phyloP scores from a whole-genome alignment of 2,329 filamentous ascomycete genomes.

The Zymoseptoria crescenta region DNA sequence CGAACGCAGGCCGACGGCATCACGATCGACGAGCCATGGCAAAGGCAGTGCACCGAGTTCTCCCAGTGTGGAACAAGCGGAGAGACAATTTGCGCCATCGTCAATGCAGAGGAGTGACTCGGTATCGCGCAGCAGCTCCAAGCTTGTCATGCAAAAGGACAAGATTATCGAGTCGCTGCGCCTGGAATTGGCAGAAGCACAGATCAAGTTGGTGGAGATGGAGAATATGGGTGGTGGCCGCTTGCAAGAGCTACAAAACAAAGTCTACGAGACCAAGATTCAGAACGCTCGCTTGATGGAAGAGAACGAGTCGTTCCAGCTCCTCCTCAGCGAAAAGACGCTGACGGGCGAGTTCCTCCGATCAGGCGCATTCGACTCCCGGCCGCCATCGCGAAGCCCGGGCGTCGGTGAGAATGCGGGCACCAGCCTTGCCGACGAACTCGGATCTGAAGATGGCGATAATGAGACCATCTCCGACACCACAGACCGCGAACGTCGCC shows the following conservation, averaged over 20 bases:
- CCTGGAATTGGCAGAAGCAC: slow-evolving; percentile 85
- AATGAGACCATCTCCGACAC: slow-evolving; percentile 46
- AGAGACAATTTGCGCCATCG: slow-evolving; percentile 65
- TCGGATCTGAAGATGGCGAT: slow-evolving; percentile 57
- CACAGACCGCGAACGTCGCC: slow-evolving; percentile 35
- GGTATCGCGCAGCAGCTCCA: slow-evolving; percentile 58
- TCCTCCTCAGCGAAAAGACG: slow-evolving; percentile 89
- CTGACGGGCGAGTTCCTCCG: slow-evolving; percentile 76
- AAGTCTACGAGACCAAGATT: slow-evolving; percentile 87
- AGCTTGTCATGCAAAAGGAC: slow-evolving; percentile 88
- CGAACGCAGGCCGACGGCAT: slow-evolving; percentile 47
- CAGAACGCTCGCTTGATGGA: slow-evolving; percentile 94
- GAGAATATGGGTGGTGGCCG: slow-evolving; percentile 87
- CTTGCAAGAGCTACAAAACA: slow-evolving; percentile 80
- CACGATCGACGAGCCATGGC: slow-evolving; percentile 22
- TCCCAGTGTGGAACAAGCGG: slow-evolving; percentile 53
- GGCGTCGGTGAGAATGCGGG: slow-evolving; percentile 23
- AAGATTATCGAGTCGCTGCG: slow-evolving; percentile 89
- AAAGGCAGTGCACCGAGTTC: slow-evolving; percentile 34
- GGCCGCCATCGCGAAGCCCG: slow-evolving; percentile 38
- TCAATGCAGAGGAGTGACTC: slow-evolving; percentile 83
- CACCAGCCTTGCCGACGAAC: slow-evolving; percentile 76
- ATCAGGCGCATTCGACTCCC: slow-evolving; percentile 42
- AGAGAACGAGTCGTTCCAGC: slow-evolving; percentile 96
- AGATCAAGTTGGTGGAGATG: slow-evolving; percentile 90